phyloP scores from a whole-genome alignment of 2,329 filamentous ascomycete genomes.

The Fusarium penzigii region DNA sequence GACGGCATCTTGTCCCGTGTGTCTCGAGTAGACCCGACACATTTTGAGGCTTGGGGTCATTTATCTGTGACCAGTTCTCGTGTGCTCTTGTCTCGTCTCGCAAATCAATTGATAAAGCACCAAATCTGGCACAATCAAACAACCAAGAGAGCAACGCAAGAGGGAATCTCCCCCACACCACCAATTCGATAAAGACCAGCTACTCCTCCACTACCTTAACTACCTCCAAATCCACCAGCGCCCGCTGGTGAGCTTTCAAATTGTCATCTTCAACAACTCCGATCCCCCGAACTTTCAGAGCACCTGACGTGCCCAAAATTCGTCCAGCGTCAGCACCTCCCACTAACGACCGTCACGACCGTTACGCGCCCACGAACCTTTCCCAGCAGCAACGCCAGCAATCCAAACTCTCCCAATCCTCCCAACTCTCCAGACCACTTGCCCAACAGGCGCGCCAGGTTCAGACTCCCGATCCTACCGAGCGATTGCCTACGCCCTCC shows the following conservation, averaged over 20 bases:
- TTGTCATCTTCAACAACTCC: slow-evolving; percentile 44
- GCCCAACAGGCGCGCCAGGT: slow-evolving; percentile 2
- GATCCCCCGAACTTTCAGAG: slow-evolving; percentile 24
- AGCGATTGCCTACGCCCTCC: slow-evolving; percentile 47
- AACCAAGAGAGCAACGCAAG: slow-evolving; percentile 7
- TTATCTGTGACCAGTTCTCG: slow-evolving; percentile 16
- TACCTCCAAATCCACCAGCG: slow-evolving; percentile 33
- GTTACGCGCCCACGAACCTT: slow-evolving; percentile 47
- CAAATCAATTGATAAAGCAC: slow-evolving; percentile 20
- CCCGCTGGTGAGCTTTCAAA: slow-evolving; percentile 45
- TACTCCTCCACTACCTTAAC: slow-evolving; percentile 2
- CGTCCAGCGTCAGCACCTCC: slow-evolving; percentile 39
- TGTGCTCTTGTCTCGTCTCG: slow-evolving; percentile 14
- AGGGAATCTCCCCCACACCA: slow-evolving; percentile 16
- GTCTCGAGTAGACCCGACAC: slow-evolving; percentile 20
- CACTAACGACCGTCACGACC: slow-evolving; percentile 55
- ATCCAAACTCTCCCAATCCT: slow-evolving; percentile 1
- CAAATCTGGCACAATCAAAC: slow-evolving; percentile 22
- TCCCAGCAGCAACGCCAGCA: slow-evolving; percentile 50
- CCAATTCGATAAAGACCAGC: not conserved
- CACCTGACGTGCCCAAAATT: slow-evolving; percentile 50
- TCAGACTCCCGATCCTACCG: slow-evolving; percentile 39
- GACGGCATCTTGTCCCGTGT: slow-evolving; percentile 11
- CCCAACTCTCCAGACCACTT: slow-evolving; percentile 18
- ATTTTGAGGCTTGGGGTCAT: slow-evolving; percentile 16